Percentiles rank a stretch among this genome's conserved stretches.
These are phyloP conservation scores for Endotrypanum monterogeii DNA, from an alignment of 208 protist genomes.

Conservation along the genomic window DNA sequence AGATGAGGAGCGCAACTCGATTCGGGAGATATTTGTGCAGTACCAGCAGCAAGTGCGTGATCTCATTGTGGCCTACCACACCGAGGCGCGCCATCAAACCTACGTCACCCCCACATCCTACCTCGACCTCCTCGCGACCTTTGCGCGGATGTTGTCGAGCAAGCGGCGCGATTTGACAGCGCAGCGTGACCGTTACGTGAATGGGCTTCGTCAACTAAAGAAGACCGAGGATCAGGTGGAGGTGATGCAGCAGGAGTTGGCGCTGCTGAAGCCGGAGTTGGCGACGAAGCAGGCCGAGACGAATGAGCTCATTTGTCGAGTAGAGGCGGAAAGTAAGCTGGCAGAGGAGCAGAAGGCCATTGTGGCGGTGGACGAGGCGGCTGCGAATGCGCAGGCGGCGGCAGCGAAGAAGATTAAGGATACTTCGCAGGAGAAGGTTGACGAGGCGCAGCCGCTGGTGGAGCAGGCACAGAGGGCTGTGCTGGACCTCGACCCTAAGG, in stretches of 20 bases:
- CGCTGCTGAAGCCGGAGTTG: conserved; percentile 91
- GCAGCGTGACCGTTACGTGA: conserved; percentile 88
- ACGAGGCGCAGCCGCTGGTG: conserved; percentile 95
- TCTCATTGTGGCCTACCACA: conserved; percentile 78
- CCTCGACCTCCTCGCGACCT: conserved; percentile 94
- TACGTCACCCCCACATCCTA: conserved; percentile 98
- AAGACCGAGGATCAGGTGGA: conserved; percentile 96
- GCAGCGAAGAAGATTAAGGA: conserved; percentile 94
- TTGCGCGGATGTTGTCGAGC: conserved; percentile 84
- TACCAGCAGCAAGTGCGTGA: conserved; percentile 93
- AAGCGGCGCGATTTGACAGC: conserved; percentile 87
- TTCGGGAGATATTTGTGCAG: conserved; percentile 90
- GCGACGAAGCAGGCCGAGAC: conserved; percentile 91
- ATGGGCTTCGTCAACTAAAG: conserved; percentile 86
- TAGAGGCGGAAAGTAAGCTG: conserved; percentile 87
- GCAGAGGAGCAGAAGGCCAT: conserved; percentile 86
- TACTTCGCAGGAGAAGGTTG: conserved; percentile 95
- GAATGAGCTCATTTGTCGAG: conserved; percentile 79
- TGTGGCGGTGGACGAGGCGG: conserved; percentile 91
- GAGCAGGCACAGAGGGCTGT: conserved; percentile 94
- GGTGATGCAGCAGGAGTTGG: conserved; percentile 93
- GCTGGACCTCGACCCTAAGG: conserved; percentile 92
- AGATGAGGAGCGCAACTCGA: conserved; percentile 56
- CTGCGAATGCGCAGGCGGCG: conserved; percentile 89
- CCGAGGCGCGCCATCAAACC: conserved; percentile 88